These are phyloP conservation scores for Hibiscus mutabilis DNA, from an alignment of 345 rosid species.

Conservation along the genomic window DNA sequence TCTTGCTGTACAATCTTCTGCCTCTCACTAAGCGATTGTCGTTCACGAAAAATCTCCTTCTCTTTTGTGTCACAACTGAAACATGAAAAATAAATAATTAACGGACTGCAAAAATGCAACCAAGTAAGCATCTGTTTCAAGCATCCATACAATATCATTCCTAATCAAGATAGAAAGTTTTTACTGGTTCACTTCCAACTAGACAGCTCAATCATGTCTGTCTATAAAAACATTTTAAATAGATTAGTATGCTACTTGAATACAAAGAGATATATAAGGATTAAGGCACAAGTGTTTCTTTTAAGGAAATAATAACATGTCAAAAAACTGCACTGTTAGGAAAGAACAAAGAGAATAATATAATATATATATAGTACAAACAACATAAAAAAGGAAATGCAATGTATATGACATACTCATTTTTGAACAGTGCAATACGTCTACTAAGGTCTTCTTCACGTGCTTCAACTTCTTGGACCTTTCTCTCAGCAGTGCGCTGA, in stretches of 20 bases:
- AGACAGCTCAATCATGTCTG: background rate
- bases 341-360: background rate
- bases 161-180: background rate
- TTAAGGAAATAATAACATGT: background rate
- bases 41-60: constrained; percentile 52
- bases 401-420: constrained; percentile 51
- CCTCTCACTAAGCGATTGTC: constrained; percentile 67
- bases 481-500: constrained; percentile 78
- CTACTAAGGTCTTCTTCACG: constrained; percentile 78
- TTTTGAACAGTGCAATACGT: constrained; percentile 50
- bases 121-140: background rate
- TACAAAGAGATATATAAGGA: background rate
- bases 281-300: background rate
- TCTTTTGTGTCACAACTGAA: constrained; percentile 81
- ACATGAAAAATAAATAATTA: constrained; percentile 12
- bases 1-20: constrained; percentile 67
- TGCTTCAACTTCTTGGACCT: constrained; percentile 70
- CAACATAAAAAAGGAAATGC: background rate
- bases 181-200: background rate
- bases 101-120: background rate
- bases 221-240: background rate
- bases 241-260: background rate
- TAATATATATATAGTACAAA: background rate
- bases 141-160: background rate
- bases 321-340: background rate